phyloP scores from a whole-genome alignment of 257 asterid genomes.

The Lithospermum erythrorhizon region DNA sequence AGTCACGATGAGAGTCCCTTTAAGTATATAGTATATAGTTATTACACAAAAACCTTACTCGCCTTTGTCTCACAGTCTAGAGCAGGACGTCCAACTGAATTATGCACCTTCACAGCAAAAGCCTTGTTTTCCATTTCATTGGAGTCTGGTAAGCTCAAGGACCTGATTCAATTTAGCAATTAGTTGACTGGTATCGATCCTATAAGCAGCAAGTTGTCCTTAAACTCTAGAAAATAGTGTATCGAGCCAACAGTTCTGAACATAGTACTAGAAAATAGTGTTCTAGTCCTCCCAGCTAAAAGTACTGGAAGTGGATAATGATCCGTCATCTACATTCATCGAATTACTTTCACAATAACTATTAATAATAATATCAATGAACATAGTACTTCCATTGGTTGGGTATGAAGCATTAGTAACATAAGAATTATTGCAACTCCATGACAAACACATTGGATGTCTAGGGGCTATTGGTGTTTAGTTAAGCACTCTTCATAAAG shows the following conservation, averaged over 20 bases:
- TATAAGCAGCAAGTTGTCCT: not conserved
- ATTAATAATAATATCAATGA: too few relatives aligned
- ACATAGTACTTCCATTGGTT: not conserved
- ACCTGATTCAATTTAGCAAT: conserved; percentile 22
- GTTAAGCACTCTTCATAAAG: too few relatives aligned
- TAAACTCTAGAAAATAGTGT: not conserved
- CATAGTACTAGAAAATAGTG: too few relatives aligned
- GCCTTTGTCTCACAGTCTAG: conserved; percentile 43
- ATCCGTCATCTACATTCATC: too few relatives aligned
- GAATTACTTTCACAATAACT: too few relatives aligned
- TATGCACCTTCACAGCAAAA: conserved; percentile 16
- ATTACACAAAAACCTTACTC: conserved; percentile 13
- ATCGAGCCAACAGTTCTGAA: not conserved
- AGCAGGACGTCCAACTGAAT: conserved; percentile 24
- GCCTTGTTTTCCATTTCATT: conserved; percentile 12
- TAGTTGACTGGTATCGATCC: not conserved
- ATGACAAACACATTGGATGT: too few relatives aligned
- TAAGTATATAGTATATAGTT: conserved; percentile 2
- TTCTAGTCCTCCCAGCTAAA: not conserved
- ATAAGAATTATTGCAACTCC: too few relatives aligned
- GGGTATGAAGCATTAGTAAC: too few relatives aligned
- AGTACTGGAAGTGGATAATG: not conserved
- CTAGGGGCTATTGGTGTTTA: not conserved
- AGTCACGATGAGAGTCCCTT: not conserved
- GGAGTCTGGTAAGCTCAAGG: conserved; percentile 32